Conservation (phyloP, 129 eudicot genomes). For the Cynara cardunculus region DNA sequence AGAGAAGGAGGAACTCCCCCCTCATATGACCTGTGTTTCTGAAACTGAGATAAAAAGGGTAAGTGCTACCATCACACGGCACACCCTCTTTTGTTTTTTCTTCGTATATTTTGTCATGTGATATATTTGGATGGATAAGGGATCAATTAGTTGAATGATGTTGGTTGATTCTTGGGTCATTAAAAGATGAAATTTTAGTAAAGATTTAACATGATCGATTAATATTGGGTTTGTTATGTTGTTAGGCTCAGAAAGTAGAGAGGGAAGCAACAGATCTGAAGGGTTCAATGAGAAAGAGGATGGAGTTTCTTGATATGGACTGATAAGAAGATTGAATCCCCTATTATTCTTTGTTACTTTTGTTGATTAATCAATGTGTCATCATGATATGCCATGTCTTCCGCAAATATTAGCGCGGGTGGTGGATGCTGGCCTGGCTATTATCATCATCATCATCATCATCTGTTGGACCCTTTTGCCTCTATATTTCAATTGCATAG, state of each 20-base stretch:
- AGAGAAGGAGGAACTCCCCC: constrained; percentile 31
- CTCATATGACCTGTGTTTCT: constrained; percentile 37
- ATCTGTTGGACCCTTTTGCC: background rate
- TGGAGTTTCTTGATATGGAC: constrained; percentile 40
- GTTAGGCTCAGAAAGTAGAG: constrained; percentile 35
- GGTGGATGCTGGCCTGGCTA: constrained; percentile 23
- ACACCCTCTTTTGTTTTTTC: background rate
- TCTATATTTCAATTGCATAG: constrained; percentile 13
- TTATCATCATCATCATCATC: background rate
- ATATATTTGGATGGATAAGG: too few species aligned
- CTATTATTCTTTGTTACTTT: background rate
- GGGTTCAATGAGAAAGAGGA: constrained; percentile 38
- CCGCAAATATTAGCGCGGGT: constrained; percentile 62
- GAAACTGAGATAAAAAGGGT: constrained; percentile 37
- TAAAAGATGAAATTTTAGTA: background rate
- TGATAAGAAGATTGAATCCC: background rate
- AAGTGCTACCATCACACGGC: background rate
- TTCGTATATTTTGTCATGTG: background rate
- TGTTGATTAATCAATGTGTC: background rate
- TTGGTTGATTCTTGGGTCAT: background rate
- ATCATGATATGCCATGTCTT: constrained; percentile 27
- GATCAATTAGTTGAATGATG: too few species aligned
- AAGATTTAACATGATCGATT: background rate
- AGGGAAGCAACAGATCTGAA: constrained; percentile 33
- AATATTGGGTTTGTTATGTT: background rate